Evolutionary conservation across 345 rosid species (phyloP).

Genomic region (Hibiscus syriacus): DNA sequence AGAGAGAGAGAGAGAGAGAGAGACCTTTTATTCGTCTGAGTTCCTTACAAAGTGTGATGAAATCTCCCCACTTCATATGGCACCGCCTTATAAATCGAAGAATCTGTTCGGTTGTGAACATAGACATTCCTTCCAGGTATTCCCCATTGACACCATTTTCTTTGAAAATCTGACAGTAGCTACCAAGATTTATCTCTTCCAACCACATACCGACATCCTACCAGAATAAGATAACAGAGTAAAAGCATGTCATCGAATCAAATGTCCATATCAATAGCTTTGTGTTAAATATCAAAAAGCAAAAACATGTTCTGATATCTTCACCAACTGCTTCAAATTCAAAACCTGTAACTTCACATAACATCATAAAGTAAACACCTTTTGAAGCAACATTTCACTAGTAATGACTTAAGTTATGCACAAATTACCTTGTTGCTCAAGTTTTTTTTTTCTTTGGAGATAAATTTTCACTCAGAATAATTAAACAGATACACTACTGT

Average conservation of each 20-base stretch:
- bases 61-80: constrained; percentile 99
- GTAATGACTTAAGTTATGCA: background rate
- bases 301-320: background rate
- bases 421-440: background rate
- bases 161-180: constrained; percentile 82
- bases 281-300: background rate
- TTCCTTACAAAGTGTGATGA: constrained; percentile 93
- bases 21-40: constrained; percentile 94
- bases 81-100: constrained; percentile 92
- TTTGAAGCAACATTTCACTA: background rate
- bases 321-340: background rate
- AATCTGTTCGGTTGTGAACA: constrained; percentile 95
- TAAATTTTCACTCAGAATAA: background rate
- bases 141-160: constrained; percentile 93
- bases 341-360: background rate
- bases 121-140: constrained; percentile 91
- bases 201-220: constrained; percentile 99
- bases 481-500: background rate
- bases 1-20: background rate
- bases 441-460: background rate
- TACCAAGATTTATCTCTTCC: constrained; percentile 82
- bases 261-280: background rate
- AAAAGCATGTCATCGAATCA: background rate
- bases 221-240: background rate
- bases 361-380: background rate